phyloP scores from a whole-genome alignment of 2,329 filamentous ascomycete genomes.

The Apiospora malaysiana region DNA sequence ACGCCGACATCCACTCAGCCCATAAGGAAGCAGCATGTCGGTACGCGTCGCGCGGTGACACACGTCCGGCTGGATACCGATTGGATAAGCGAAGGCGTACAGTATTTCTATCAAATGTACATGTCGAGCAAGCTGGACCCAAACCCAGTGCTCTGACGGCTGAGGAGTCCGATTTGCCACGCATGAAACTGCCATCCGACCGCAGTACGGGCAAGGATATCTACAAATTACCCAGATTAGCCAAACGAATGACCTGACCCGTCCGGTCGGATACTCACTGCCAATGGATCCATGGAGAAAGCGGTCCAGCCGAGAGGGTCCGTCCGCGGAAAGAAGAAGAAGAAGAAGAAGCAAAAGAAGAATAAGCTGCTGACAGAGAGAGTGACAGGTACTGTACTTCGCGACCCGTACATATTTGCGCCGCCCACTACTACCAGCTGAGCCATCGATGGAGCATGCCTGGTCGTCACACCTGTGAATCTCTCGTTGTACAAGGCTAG shows the following conservation, averaged over 20 bases:
- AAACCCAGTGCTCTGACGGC: not conserved
- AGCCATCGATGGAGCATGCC: constrained; percentile 7
- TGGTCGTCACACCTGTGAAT: not conserved
- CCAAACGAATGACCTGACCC: not conserved
- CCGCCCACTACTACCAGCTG: not conserved
- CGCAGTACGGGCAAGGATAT: not conserved
- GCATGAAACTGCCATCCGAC: not conserved
- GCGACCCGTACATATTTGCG: not conserved
- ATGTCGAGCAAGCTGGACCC: constrained; percentile 11
- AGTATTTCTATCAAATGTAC: too few relatives aligned
- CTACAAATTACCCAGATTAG: not conserved
- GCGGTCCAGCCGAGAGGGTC: not conserved
- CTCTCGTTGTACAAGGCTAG: constrained; percentile 14
- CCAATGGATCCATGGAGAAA: not conserved
- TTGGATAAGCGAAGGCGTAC: constrained; percentile 1
- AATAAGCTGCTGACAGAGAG: not conserved
- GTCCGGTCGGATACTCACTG: not conserved
- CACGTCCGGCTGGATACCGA: constrained; percentile 8
- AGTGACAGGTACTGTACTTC: not conserved
- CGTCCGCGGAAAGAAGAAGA: too few relatives aligned
- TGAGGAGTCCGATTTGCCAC: not conserved
- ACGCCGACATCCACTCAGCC: not conserved
- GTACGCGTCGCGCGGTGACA: constrained; percentile 13
- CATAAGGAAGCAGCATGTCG: not conserved
- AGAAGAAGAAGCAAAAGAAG: too few relatives aligned